Evolutionary conservation across 768 basidiomycete species (phyloP), one percentile per base, ranked within the genome.

Genomic region (Mycena vulgaris): DNA sequence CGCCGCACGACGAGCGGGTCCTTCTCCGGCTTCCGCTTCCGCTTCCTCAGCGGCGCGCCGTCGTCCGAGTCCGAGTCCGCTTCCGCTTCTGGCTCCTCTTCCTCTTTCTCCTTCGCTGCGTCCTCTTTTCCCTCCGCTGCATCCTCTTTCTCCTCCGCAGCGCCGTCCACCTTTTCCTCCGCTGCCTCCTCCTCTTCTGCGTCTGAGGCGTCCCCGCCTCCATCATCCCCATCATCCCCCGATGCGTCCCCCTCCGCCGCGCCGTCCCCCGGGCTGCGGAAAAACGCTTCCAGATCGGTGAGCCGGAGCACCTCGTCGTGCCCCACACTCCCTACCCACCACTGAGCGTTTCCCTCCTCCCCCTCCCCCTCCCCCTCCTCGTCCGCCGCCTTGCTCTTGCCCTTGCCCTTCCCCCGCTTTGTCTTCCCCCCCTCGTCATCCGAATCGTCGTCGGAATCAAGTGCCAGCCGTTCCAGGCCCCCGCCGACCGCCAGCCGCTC

Each of bases 311-410:
- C 85, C 65, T 97, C 94, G 70, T 98, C 97, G 74, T 98, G 96
- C 33, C 95, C 95, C 28, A 90, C 94, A 78, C 95, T 97, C 25
- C 92, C 97, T n/a, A 96, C 88, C 95, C 96, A 98, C 83, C 91
- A 91, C 25, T 87, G 86, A 40, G 65, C 42, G 21, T 75, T 73
- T 21, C 76, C 76, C 35, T 73, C 71, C 19, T 78, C 70, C 16
- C 75, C 67, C 17, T 72, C 66, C 11, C 68, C 67, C 14, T 40
- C 59, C 37, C 55, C 35, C 11, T 56, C 33, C 25, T 6, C 23
- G 13, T 31, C 65, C 53, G 17, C 59, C 31, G 47, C 51, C 57
- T 65, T 53, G 21, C 47, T 69, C 56, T 66, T 68, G 27, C 52
- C 53, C n/a, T 56, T 70, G 40, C 53, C 71, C 72, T 62, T 78